Percentiles rank a stretch among this genome's conserved stretches.
Evolutionary conservation across 345 rosid species (phyloP).

Genomic region (Pugionium dolabratum): DNA sequence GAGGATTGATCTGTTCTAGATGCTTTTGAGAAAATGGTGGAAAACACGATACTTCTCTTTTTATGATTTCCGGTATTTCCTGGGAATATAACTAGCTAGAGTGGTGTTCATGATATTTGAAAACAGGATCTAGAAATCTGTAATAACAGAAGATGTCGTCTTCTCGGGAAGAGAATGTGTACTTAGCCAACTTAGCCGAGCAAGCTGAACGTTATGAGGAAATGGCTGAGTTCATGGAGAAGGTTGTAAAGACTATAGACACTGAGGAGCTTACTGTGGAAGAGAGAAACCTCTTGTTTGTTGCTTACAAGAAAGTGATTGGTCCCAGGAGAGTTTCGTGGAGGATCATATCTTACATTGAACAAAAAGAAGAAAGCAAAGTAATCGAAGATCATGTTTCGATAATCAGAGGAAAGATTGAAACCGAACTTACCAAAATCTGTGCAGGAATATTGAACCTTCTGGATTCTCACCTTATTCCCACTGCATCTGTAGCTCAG

Average conservation of each 20-base stretch:
- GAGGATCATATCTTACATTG: slow-evolving; percentile 98
- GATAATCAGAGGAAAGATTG: slow-evolving; percentile 76
- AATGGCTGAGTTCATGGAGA: slow-evolving; percentile 99
- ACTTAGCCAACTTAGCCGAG: slow-evolving; percentile 93
- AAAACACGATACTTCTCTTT: no score
- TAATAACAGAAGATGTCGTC: slow-evolving; percentile 43
- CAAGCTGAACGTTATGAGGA: slow-evolving; percentile 99
- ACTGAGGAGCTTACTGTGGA: slow-evolving; percentile 93
- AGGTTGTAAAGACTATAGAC: slow-evolving; percentile 82
- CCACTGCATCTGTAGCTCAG: slow-evolving; percentile 83
- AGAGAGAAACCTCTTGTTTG: slow-evolving; percentile 94
- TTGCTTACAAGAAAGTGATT: slow-evolving; percentile 96
- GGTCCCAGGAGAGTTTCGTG: slow-evolving; percentile 99
- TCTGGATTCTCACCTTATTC: slow-evolving; percentile 86
- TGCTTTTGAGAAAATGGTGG: no score
- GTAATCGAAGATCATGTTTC: slow-evolving; percentile 90
- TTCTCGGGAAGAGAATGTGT: slow-evolving; percentile 83
- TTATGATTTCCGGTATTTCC: no score
- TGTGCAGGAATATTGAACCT: slow-evolving; percentile 87
- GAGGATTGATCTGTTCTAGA: no score
- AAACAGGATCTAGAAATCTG: slow-evolving; percentile 27
- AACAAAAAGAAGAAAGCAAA: slow-evolving; percentile 97
- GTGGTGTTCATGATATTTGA: neutral
- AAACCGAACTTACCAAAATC: slow-evolving; percentile 84
- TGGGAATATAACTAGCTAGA: neutral